These are phyloP conservation scores for Madurella fahalii DNA, from an alignment of 2,329 filamentous ascomycete species.

Conservation along the genomic window DNA sequence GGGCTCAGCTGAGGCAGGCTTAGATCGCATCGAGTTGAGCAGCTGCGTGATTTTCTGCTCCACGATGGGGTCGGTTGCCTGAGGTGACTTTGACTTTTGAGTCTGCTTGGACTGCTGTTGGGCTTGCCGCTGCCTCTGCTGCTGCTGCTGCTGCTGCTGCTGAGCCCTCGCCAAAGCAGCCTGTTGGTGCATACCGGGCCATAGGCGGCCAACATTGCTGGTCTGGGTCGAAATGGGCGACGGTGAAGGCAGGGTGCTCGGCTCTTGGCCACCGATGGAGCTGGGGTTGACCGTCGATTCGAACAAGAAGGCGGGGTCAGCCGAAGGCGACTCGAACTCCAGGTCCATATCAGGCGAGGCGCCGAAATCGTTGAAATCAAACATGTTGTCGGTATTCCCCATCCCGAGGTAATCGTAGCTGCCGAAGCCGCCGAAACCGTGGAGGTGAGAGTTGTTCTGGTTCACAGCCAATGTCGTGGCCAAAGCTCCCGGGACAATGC, in stretches of 20 bases:
- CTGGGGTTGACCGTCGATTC: conserved; percentile 64
- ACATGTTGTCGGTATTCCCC: conserved; percentile 59
- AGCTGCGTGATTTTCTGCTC: conserved; percentile 94
- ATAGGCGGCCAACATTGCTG: conserved; percentile 67
- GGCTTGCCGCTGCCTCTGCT: conserved; percentile 55
- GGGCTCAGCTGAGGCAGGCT: conserved; percentile 51
- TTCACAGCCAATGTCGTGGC: conserved; percentile 77
- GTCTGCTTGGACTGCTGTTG: conserved; percentile 47
- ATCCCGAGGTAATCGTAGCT: conserved; percentile 47
- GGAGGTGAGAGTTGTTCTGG: conserved; percentile 51
- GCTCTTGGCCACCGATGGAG: conserved; percentile 61
- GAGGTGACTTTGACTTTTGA: conserved; percentile 47
- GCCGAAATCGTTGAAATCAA: conserved; percentile 62
- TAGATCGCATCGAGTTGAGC: conserved; percentile 85
- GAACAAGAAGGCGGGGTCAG: conserved; percentile 63
- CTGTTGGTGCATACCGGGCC: conserved; percentile 91
- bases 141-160: conserved; percentile 64
- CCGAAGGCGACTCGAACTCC: conserved; percentile 56
- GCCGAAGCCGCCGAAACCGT: conserved; percentile 48
- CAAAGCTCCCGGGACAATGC: conserved; percentile 79
- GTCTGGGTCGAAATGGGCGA: conserved; percentile 46
- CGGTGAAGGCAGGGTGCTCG: conserved; percentile 44
- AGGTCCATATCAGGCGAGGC: conserved; percentile 62
- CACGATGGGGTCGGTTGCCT: conserved; percentile 63
- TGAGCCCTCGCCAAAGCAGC: conserved; percentile 70